phyloP scores from a whole-genome alignment of 805 yeast species.

The Saturnispora saitoi region DNA sequence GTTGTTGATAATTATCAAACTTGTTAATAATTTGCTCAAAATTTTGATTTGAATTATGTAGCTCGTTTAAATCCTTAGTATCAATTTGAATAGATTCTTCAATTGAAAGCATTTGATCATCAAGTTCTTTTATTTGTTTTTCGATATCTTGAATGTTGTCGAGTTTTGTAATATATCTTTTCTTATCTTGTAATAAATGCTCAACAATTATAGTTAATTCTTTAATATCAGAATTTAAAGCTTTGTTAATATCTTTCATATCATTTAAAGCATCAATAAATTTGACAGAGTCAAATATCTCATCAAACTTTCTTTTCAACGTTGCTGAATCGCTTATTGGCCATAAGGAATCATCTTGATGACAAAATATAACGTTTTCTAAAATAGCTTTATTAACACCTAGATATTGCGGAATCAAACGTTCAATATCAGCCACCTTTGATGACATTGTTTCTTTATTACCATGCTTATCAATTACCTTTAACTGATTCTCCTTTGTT shows the following conservation, averaged over 20 bases:
- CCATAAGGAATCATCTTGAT: conserved; percentile 96
- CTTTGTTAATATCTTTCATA: conserved; percentile 68
- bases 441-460: conserved; percentile 70
- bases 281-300: conserved; percentile 90
- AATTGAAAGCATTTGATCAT: conserved; percentile 40
- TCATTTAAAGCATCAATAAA: conserved; percentile 85
- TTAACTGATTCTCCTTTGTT: conserved; percentile 83
- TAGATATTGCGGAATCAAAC: conserved; percentile 67
- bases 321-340: conserved; percentile 87
- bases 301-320: conserved; percentile 89
- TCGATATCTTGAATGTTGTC: conserved; percentile 38
- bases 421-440: conserved; percentile 76
- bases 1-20: conserved; percentile 47
- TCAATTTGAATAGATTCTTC: conserved; percentile 42
- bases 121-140: conserved; percentile 35
- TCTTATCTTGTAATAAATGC: conserved; percentile 65
- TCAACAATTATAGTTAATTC: conserved; percentile 70
- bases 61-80: conserved; percentile 48
- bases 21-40: conserved; percentile 65
- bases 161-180: conserved; percentile 54
- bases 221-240: conserved; percentile 65
- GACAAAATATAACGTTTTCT: conserved; percentile 92
- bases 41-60: conserved; percentile 73
- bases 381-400: conserved; percentile 86
- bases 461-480: conserved; percentile 48